Percentiles rank a stretch among this genome's conserved stretches.
phyloP scores from a whole-genome alignment of 352 stramenopile genomes.

The Aphanomyces astaci region DNA sequence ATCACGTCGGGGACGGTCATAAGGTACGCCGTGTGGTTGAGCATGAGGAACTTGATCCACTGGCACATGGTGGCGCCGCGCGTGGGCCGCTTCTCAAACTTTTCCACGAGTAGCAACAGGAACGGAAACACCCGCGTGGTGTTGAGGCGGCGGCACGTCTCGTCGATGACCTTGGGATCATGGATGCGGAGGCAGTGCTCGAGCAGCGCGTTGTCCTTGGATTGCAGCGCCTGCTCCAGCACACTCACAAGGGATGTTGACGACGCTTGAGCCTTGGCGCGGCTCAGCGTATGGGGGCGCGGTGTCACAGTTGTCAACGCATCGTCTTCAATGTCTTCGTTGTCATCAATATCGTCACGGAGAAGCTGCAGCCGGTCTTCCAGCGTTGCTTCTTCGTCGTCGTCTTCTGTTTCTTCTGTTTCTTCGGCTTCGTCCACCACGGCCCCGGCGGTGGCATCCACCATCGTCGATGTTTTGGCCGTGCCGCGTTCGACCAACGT shows the following conservation, averaged over 20 bases:
- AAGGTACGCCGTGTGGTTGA: slow-evolving; percentile 80
- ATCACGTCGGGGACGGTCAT: slow-evolving; percentile 79
- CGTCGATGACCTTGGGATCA: slow-evolving; percentile 62
- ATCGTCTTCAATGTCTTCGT: slow-evolving; percentile 34
- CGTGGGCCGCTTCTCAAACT: slow-evolving; percentile 74
- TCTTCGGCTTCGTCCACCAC: slow-evolving; percentile 40
- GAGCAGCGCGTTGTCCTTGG: slow-evolving; percentile 79
- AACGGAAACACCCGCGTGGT: slow-evolving; percentile 67
- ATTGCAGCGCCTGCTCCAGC: slow-evolving; percentile 75
- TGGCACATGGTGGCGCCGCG: slow-evolving; percentile 68
- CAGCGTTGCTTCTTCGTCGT: slow-evolving; percentile 57
- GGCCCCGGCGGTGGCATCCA: slow-evolving; percentile 50
- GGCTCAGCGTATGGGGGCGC: slow-evolving; percentile 27
- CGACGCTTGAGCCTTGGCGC: slow-evolving; percentile 46
- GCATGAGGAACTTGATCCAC: slow-evolving; percentile 72
- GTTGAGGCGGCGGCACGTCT: slow-evolving; percentile 68
- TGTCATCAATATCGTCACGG: slow-evolving; percentile 67
- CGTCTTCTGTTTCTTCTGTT: slow-evolving; percentile 34
- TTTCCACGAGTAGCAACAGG: slow-evolving; percentile 69
- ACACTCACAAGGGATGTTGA: slow-evolving; percentile 58
- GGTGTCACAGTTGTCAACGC: slow-evolving; percentile 28
- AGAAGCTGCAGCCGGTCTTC: slow-evolving; percentile 69
- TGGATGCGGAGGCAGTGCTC: slow-evolving; percentile 75
- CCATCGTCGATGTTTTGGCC: slow-evolving; percentile 45
- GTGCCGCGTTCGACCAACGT: slow-evolving; percentile 60